Evolutionary conservation across 352 stramenopile genomes (phyloP), one percentile per base, ranked within the genome.

Genomic region (Phytophthora macrochlamydospora): DNA sequence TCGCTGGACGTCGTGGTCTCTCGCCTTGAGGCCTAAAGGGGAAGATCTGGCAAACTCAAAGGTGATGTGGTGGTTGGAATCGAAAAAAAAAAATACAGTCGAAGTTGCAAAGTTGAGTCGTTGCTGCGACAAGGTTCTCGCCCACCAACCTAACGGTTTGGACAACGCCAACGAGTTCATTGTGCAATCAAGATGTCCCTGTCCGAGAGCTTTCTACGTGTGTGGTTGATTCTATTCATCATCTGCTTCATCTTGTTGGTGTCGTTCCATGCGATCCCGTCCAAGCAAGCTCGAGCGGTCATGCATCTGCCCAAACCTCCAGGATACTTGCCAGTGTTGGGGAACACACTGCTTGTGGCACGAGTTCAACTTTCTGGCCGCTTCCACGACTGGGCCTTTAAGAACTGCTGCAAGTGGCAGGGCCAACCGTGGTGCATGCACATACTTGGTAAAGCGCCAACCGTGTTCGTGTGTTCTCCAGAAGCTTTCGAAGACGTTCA

Each of bases 381-480:
- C 11, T 76, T 90, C 44, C 76, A 91, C 55, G 81, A 91, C 64
- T 91, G 83, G 81, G 77, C 84, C 51, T 31, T 57, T 1, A 75
- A 84, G 24, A 59, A 84, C 53, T 86, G 79, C 14, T 52, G 69
- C 18, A 68, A 67, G 12, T 71, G 76, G 18, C 51, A 59, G 7
- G 77, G 78, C 33, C 79, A 81, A 63, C 72, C 78, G 4, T 91
- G 74, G 75, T 72, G 73, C 11, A 70, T 91, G 44, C 69, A 79
- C 33, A 51, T 71, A 24, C 56, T 87, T n/a, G 81, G 83, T 9
- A 62, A 73, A 2, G 72, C 65, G 8, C 59, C 68, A 2, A 71
- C 59, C 46, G 65, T 75, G 28, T 68, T 77, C 31, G 51, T 77
- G 28, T 68, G 64, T 52, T 68, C 65, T 42, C 69, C 69, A 44